Evolutionary conservation across 768 basidiomycete genomes (phyloP), one percentile per base, ranked within the genome.

Genomic region (Amanita pallidorosea): DNA sequence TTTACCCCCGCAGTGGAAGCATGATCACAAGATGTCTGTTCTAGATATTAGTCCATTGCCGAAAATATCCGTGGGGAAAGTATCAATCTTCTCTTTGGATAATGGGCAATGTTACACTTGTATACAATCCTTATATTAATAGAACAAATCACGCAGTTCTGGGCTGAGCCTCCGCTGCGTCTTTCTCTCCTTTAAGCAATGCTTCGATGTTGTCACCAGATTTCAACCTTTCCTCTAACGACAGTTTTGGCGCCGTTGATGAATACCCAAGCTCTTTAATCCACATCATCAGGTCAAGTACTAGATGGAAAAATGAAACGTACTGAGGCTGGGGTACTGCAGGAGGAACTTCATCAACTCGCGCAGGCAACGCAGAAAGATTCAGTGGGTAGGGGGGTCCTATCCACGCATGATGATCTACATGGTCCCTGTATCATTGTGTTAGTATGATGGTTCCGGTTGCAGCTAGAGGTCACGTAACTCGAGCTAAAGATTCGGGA

Each of bases 331-430:
- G 2, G 78, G 65, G 54, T 88, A 89, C 57, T 88, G 85, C 18
- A 80, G 52, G n/a, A 0, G 84, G 85, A n/a, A 86, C 56, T 2
- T 75, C 66, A 0, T 76, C 73, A 45, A 63, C 69, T 42, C 67
- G 58, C n/a, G 79, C 51, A 0, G 80, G 78, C 17, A 89, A 71
- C 6, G 55, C 63, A 8, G 74, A 69, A 6, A 86, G 71, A 58
- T 88, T 80, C 18, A 88, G 70, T 1, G 83, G 81, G 65, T 71
- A 83, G 2, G 86, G 62, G 29, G 81, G 76, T 0, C 87, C 86
- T 13, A 89, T 74, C 87, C 86, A 89, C 1, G 85, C 80, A 20
- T 65, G 71, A 3, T 87, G 78, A n/a, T 65, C 53, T 57, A 83
- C 79, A 56, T 89, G 86, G 60, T 88, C 87, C 51, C 82, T 87